phyloP scores from a whole-genome alignment of 225 moss, liverwort and hornwort species.

The Rhytidiadelphus loreus region DNA sequence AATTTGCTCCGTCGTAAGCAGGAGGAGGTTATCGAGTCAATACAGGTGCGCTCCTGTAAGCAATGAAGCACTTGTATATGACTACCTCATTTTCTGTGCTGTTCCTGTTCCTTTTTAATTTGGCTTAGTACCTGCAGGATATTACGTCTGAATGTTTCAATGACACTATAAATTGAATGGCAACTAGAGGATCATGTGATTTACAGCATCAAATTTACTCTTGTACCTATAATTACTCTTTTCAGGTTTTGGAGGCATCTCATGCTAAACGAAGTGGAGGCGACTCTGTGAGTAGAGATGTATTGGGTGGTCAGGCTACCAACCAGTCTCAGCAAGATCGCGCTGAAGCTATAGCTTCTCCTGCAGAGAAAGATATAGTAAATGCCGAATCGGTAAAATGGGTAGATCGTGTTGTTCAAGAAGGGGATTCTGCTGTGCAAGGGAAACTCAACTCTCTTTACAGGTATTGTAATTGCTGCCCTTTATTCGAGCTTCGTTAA shows the following conservation, averaged over 20 bases:
- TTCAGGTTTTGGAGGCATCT: conserved; percentile 60
- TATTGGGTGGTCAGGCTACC: not conserved
- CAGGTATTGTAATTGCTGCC: conserved; percentile 9
- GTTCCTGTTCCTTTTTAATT: not conserved
- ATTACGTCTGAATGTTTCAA: not conserved
- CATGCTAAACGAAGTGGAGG: conserved; percentile 44
- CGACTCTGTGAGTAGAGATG: conserved; percentile 11
- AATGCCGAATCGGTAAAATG: conserved; percentile 30
- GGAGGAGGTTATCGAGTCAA: conserved; percentile 79
- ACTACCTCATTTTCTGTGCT: not conserved
- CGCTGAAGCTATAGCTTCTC: not conserved
- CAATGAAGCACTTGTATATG: not conserved
- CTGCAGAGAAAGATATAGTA: conserved; percentile 4
- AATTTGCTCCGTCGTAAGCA: conserved; percentile 52
- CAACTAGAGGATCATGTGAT: not conserved
- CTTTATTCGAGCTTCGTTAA: not conserved
- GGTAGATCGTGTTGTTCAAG: conserved; percentile 54
- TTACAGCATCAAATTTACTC: not conserved
- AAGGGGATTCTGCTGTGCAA: conserved; percentile 58
- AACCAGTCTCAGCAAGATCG: not conserved
- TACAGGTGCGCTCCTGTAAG: conserved; percentile 42
- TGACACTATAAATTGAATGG: not conserved
- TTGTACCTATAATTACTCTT: not conserved
- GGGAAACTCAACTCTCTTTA: conserved; percentile 68
- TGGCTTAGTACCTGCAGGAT: not conserved